Conservation (phyloP, 2,329 filamentous ascomycete species). For the Tolypocladium album region DNA sequence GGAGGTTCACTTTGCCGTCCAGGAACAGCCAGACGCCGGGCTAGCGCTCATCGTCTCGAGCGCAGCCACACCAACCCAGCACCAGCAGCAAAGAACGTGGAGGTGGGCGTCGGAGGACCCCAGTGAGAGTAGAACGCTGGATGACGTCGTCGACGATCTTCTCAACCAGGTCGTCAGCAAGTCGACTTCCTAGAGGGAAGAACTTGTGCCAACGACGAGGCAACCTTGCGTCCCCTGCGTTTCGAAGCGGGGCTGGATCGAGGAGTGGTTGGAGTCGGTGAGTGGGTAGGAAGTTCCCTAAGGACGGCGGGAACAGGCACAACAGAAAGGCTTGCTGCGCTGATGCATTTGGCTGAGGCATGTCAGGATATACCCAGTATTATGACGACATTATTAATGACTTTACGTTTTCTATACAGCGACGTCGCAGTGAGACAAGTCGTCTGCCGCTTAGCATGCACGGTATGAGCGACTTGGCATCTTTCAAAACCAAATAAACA, state of each 20-base stretch:
- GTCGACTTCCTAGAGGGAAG: conserved; percentile 8
- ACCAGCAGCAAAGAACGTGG: conserved; percentile 14
- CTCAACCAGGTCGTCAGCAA: conserved; percentile 2
- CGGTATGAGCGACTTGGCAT: too few relatives aligned
- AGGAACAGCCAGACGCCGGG: conserved; percentile 6
- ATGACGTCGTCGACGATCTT: conserved; percentile 11
- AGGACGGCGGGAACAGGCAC: neutral
- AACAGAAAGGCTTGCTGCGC: neutral
- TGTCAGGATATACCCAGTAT: neutral
- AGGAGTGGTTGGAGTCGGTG: neutral
- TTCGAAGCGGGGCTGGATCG: neutral
- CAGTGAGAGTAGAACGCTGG: conserved; percentile 9
- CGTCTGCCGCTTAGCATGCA: neutral
- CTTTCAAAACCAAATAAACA: neutral
- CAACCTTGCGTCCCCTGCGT: too few relatives aligned
- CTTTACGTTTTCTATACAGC: neutral
- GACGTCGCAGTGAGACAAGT: neutral
- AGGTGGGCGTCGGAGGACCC: conserved; percentile 13
- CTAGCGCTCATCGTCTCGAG: conserved; percentile 12
- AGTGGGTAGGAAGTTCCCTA: neutral
- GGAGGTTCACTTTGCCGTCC: conserved; percentile 21
- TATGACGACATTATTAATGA: neutral
- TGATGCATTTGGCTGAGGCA: neutral
- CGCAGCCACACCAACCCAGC: conserved; percentile 7
- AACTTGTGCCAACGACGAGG: neutral